These are phyloP conservation scores for Cladophialophora carrionii DNA, from an alignment of 2,329 filamentous ascomycete species.

Conservation along the genomic window DNA sequence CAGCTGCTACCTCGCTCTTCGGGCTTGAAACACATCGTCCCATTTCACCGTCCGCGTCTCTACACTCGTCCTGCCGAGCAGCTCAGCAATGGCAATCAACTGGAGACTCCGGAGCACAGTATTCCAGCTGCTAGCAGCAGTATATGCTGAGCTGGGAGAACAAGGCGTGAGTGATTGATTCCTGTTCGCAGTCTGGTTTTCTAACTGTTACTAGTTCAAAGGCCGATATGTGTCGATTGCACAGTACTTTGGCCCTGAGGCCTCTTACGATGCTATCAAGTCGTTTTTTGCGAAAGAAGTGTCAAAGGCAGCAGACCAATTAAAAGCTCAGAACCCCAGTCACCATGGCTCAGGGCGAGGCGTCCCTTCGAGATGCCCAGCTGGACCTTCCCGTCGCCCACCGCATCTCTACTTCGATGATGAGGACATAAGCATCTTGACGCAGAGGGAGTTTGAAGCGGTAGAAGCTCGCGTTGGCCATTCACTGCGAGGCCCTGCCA, in stretches of 20 bases:
- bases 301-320: constrained; percentile 21
- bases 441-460: constrained; percentile 20
- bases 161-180: constrained; percentile 20
- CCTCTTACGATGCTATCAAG: constrained; percentile 27
- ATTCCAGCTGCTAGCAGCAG: constrained; percentile 27
- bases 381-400: constrained; percentile 12
- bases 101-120: constrained; percentile 27
- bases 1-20: background rate
- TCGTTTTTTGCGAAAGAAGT: constrained; percentile 31
- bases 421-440: constrained; percentile 30
- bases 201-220: constrained; percentile 25
- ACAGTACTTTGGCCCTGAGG: constrained; percentile 27
- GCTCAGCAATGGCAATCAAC: constrained; percentile 23
- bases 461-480: constrained; percentile 20
- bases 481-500: constrained; percentile 22
- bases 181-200: background rate
- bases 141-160: constrained; percentile 32
- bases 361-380: constrained; percentile 1
- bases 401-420: constrained; percentile 29
- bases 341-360: constrained; percentile 15
- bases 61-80: background rate
- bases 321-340: constrained; percentile 12
- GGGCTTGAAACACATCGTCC: background rate
- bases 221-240: constrained; percentile 28
- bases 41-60: background rate